Conservation (phyloP, 2,329 filamentous ascomycete species). For the Aspergillus aculeatus region DNA sequence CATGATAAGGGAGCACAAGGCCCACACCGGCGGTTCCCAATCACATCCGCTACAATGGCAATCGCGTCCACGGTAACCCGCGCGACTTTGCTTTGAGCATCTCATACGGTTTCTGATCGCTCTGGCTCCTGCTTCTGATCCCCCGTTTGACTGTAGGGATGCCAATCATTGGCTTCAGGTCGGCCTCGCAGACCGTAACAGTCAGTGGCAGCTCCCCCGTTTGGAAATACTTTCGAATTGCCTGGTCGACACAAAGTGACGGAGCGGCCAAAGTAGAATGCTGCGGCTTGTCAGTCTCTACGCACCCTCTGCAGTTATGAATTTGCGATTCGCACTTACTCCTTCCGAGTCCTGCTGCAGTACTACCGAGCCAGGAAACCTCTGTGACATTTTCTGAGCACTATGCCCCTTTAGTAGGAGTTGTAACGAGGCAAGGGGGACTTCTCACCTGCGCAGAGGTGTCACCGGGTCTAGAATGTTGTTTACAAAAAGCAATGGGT, state of each 20-base stretch:
- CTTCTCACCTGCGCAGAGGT: constrained; percentile 43
- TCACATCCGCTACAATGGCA: constrained; percentile 9
- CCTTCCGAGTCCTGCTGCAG: constrained; percentile 48
- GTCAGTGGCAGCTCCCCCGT: constrained; percentile 38
- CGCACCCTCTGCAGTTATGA: not conserved
- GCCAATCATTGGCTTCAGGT: constrained; percentile 36
- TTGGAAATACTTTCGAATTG: constrained; percentile 44
- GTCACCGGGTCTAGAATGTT: constrained; percentile 62
- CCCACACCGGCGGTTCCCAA: not conserved
- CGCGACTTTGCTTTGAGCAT: constrained; percentile 20
- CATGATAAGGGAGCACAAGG: not conserved
- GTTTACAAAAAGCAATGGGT: constrained; percentile 58
- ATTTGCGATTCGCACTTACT: constrained; percentile 27
- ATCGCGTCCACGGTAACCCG: constrained; percentile 1
- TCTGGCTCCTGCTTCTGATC: constrained; percentile 4
- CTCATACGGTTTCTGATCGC: constrained; percentile 16
- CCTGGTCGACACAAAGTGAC: constrained; percentile 37
- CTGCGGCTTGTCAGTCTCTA: constrained; percentile 17
- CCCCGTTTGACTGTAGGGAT: constrained; percentile 7
- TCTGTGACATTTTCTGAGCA: constrained; percentile 36
- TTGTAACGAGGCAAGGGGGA: not conserved
- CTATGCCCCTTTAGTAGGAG: constrained; percentile 19
- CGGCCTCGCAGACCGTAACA: constrained; percentile 37
- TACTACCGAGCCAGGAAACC: constrained; percentile 46
- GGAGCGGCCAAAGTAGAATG: constrained; percentile 37